Conservation (phyloP, 2,329 filamentous ascomycete species). For the Bipolaris victoriae region DNA sequence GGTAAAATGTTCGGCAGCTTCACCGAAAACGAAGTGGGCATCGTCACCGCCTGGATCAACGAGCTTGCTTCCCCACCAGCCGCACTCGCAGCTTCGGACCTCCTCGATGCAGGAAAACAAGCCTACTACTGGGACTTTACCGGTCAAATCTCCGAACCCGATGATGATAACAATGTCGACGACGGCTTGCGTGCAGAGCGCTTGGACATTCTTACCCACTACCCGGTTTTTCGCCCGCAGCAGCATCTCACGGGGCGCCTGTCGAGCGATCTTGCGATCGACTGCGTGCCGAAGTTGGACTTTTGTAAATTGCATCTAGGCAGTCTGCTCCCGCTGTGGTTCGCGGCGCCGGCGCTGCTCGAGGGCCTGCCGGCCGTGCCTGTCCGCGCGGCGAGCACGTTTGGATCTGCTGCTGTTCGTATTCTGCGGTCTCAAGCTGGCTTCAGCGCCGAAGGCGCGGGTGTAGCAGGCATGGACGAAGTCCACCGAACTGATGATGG, state of each 20-base stretch:
- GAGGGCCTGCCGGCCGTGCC: slow-evolving; percentile 48
- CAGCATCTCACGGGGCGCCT: background rate
- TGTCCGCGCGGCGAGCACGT: slow-evolving; percentile 39
- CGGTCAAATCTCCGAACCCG: slow-evolving; percentile 2
- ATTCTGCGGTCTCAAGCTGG: slow-evolving; percentile 51
- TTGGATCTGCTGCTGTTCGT: slow-evolving; percentile 47
- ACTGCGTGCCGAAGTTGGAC: background rate
- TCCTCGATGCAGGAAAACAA: slow-evolving; percentile 10
- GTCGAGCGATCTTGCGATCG: background rate
- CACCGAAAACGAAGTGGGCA: slow-evolving; percentile 51
- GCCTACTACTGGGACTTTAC: slow-evolving; percentile 36
- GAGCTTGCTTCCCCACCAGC: slow-evolving; percentile 22
- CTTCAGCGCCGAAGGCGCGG: slow-evolving; percentile 45
- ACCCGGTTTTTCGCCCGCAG: slow-evolving; percentile 16
- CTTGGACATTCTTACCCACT: slow-evolving; percentile 14
- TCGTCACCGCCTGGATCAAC: slow-evolving; percentile 52
- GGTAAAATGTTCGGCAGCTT: slow-evolving; percentile 60
- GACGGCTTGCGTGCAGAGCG: slow-evolving; percentile 1
- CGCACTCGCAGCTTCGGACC: background rate
- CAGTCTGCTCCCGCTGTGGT: slow-evolving; percentile 49
- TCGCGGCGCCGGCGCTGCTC: slow-evolving; percentile 47
- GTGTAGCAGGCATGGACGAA: slow-evolving; percentile 52
- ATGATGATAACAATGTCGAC: background rate
- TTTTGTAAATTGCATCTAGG: background rate
- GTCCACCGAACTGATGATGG: slow-evolving; percentile 34